These are phyloP conservation scores for Pholiota microspora DNA, from an alignment of 768 basidiomycete species.

Conservation along the genomic window DNA sequence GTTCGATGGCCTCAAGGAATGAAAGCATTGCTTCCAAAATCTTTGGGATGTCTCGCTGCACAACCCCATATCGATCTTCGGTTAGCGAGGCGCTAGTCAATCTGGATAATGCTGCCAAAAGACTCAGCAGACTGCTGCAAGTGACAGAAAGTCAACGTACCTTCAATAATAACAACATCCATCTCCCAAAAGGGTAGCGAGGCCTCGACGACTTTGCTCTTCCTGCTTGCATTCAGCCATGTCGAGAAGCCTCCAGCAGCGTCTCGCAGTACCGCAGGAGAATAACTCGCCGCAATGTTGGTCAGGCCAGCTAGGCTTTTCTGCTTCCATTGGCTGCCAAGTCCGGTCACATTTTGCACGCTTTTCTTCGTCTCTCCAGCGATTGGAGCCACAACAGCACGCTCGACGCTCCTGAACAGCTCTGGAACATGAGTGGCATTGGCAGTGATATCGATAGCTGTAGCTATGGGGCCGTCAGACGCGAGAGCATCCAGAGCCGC, in stretches of 20 bases:
- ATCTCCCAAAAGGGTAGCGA: constrained; percentile 60
- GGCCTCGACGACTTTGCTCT: constrained; percentile 49
- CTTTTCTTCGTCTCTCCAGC: constrained; percentile 21
- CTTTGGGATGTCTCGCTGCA: constrained; percentile 82
- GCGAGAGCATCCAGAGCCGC: constrained; percentile 53
- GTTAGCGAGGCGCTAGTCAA: constrained; percentile 69
- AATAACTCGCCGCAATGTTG: constrained; percentile 17
- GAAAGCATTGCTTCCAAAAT: constrained; percentile 74
- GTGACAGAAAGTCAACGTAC: constrained; percentile 33
- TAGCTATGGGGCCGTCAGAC: constrained; percentile 55
- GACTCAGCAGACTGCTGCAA: neutral
- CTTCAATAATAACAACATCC: constrained; percentile 60
- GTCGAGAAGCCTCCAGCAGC: constrained; percentile 19
- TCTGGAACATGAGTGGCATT: constrained; percentile 39
- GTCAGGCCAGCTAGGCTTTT: neutral
- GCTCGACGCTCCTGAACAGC: constrained; percentile 25
- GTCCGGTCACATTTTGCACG: constrained; percentile 11
- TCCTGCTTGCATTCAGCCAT: constrained; percentile 62
- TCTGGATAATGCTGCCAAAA: constrained; percentile 55
- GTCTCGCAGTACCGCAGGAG: constrained; percentile 31
- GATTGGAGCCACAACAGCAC: constrained; percentile 18
- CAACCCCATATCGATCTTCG: constrained; percentile 81
- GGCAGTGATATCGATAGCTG: constrained; percentile 47
- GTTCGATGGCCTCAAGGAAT: constrained; percentile 66
- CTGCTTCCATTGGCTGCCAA: constrained; percentile 11